A percentile compares a stretch with the other conserved stretches of the same genome.
Conservation (phyloP, 371 early-diverging fungal species). For the Dichotomocladium elegans region DNA sequence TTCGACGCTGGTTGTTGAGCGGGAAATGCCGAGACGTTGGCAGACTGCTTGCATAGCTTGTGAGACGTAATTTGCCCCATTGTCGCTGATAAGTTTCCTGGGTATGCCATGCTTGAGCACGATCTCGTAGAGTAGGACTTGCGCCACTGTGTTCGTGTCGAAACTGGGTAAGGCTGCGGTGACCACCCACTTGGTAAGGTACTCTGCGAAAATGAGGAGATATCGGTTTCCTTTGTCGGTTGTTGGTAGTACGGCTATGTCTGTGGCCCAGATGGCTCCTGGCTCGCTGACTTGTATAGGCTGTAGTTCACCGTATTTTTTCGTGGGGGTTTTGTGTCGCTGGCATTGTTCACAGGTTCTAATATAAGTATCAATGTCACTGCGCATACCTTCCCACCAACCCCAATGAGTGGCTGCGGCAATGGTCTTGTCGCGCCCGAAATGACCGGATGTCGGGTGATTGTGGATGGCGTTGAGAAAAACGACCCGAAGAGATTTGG, state of each 20-base stretch:
- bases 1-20: conserved; percentile 9
- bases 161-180: conserved; percentile 4
- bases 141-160: not conserved
- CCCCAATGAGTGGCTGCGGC: not conserved
- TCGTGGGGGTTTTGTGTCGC: conserved; percentile 5
- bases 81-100: conserved; percentile 6
- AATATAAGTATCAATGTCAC: not conserved
- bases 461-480: not conserved
- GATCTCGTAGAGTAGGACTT: conserved; percentile 1
- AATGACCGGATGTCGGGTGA: conserved; percentile 7
- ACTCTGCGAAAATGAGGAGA: conserved; percentile 15
- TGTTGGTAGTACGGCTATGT: conserved; percentile 20
- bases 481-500: not conserved
- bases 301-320: conserved; percentile 1
- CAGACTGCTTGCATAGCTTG: conserved; percentile 12
- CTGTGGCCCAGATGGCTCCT: conserved; percentile 15
- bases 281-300: not conserved
- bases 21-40: conserved; percentile 1
- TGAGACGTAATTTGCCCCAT: conserved; percentile 8
- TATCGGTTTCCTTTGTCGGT: conserved; percentile 14
- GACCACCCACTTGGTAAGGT: no score
- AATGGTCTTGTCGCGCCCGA: conserved; percentile 11
- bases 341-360: not conserved
- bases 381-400: not conserved
- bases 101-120: not conserved